Evolutionary conservation across 176 grass and related monocot genomes (phyloP).

Genomic region (Themeda triandra): DNA sequence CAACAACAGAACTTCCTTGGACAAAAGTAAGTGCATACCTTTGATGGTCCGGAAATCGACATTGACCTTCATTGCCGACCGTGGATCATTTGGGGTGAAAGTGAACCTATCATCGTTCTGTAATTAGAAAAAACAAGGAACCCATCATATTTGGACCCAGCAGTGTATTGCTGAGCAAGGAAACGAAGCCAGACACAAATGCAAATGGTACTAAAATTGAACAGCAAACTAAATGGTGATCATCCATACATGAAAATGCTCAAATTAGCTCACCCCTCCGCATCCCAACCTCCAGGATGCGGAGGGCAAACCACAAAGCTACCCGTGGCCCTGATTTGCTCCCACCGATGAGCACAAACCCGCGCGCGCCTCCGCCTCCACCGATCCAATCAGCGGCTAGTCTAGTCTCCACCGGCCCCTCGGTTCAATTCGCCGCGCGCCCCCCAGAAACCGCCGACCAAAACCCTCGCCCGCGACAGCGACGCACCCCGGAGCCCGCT

Average conservation of each 20-base stretch:
- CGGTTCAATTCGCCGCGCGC: neutral
- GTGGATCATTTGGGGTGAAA: slow-evolving; percentile 73
- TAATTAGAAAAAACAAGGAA: slow-evolving; percentile 25
- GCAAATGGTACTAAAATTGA: neutral
- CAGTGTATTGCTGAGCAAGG: neutral
- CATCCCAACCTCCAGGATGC: neutral
- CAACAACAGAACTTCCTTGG: neutral
- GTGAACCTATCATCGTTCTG: slow-evolving; percentile 74
- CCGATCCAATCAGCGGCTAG: neutral
- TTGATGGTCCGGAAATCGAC: slow-evolving; percentile 84
- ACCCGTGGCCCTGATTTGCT: neutral
- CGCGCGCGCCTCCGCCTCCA: neutral
- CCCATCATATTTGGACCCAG: neutral
- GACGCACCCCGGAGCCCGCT: neutral
- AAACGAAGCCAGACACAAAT: neutral
- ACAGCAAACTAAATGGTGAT: neutral
- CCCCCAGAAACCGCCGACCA: neutral
- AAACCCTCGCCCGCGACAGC: neutral
- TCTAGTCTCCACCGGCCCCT: neutral
- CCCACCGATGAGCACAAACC: neutral
- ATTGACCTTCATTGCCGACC: slow-evolving; percentile 87
- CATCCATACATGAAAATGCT: neutral
- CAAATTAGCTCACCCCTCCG: neutral
- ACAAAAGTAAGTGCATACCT: slow-evolving; percentile 29
- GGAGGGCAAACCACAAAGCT: neutral